Evolutionary conservation across 1,284 basidiomycete species (phyloP), one percentile per base, ranked within the genome.

Genomic region (Kwoniella shivajii): DNA sequence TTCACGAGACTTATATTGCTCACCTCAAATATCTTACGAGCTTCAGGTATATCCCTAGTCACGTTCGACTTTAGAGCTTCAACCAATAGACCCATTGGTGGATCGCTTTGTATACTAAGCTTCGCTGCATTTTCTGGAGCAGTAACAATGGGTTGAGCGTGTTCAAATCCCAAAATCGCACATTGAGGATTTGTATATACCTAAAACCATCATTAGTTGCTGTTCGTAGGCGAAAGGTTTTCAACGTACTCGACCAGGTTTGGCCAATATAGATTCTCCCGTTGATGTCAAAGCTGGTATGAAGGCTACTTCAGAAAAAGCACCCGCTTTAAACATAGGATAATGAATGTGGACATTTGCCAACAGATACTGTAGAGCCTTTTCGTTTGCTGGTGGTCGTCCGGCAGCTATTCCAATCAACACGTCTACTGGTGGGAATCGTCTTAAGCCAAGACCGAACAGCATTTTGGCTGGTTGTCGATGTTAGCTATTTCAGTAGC

Each of bases 321-420:
- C 67, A 6, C 84, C 81, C 30, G 85, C 80, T 62, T 89, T 90
- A 54, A 86, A 82, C 2, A 56, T 58, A 2, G 78, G 66, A 70
- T 94, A 94, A 56, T 83, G 83, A 1, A 78, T 80, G 14, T 75
- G 70, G 41, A 86, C 80, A 66, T 92, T 87, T 39, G 89, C 85
- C 34, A 93, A 76, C 30, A 95, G 81, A 76, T 93, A 96, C 50
- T 85, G 84, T 43, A 95, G 79, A 0, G 90, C 90, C 13, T 78
- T 74, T 4, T 78, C 68, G 18, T 66, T 73, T 1, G 47, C 58
- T 0, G 72, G 71, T 13, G 67, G 38, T 43, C 58, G 79, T 3
- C 73, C 80, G 1, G 88, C 82, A 37, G 90, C 90, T 9, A 93
- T 80, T 6, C 80, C 76, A 14, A 95, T 80, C 6, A 94, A 74